These are phyloP conservation scores for Dactylellina cionopaga DNA, from an alignment of 2,329 filamentous ascomycete species.

Conservation along the genomic window DNA sequence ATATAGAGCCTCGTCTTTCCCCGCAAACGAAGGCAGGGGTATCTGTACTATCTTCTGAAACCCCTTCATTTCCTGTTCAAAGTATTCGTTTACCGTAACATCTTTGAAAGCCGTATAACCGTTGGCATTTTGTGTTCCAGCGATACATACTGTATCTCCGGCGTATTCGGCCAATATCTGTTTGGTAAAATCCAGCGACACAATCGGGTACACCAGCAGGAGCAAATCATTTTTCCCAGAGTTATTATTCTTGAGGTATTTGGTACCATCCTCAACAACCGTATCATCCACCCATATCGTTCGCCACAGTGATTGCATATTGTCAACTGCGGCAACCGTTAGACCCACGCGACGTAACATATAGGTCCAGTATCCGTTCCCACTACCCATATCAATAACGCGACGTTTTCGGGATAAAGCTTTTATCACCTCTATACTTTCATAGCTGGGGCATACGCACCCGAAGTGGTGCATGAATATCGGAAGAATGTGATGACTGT, in stretches of 20 bases:
- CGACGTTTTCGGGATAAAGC: constrained; percentile 66
- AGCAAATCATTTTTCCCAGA: constrained; percentile 69
- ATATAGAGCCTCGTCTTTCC: constrained; percentile 79
- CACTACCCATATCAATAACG: constrained; percentile 74
- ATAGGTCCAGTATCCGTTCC: constrained; percentile 80
- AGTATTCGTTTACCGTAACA: constrained; percentile 73
- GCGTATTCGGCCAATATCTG: constrained; percentile 70
- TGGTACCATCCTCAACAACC: constrained; percentile 69
- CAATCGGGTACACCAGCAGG: constrained; percentile 77
- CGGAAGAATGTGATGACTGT: constrained; percentile 75
- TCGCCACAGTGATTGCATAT: constrained; percentile 73
- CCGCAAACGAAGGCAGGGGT: constrained; percentile 77
- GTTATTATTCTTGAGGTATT: constrained; percentile 67
- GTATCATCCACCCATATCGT: constrained; percentile 76
- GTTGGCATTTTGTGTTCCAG: constrained; percentile 78
- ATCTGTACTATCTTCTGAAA: constrained; percentile 73
- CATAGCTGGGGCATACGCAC: constrained; percentile 75
- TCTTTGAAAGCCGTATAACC: constrained; percentile 76
- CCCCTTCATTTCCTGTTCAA: constrained; percentile 67
- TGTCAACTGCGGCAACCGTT: constrained; percentile 72
- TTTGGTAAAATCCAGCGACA: constrained; percentile 73
- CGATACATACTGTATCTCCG: constrained; percentile 74
- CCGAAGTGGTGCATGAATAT: constrained; percentile 83
- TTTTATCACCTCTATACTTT: constrained; percentile 71
- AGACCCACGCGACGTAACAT: constrained; percentile 72